A percentile compares a stretch with the other conserved stretches of the same genome.
Evolutionary conservation across 164 flowering plant genomes (phyloP).

Genomic region (Berberis vulgaris): DNA sequence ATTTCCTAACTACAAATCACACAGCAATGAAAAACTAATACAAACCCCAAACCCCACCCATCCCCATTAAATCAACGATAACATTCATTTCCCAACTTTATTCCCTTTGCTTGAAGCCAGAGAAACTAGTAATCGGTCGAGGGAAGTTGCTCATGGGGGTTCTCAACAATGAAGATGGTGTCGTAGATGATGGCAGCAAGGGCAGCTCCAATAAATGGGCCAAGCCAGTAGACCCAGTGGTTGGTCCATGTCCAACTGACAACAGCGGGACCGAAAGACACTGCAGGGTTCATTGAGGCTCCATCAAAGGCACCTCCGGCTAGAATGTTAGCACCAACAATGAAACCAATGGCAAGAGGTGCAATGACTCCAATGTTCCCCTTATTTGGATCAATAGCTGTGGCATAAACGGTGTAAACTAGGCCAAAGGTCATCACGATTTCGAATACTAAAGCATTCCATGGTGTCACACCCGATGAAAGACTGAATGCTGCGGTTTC

Average conservation of each 20-base stretch:
- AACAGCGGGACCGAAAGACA: conserved; percentile 37
- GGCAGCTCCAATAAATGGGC: conserved; percentile 31
- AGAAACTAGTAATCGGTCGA: conserved; percentile 20
- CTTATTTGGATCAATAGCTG: conserved; percentile 34
- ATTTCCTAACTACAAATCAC: neutral
- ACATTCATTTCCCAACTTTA: neutral
- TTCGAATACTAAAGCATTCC: conserved; percentile 34
- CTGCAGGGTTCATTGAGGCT: conserved; percentile 46
- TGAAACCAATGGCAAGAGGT: conserved; percentile 40
- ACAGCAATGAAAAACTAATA: neutral
- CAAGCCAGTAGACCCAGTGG: conserved; percentile 46
- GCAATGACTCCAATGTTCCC: conserved; percentile 31
- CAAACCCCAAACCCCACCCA: neutral
- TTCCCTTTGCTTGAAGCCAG: neutral
- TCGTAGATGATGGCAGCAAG: conserved; percentile 31
- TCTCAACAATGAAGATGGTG: conserved; percentile 20
- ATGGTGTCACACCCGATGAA: conserved; percentile 18
- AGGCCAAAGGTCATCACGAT: conserved; percentile 44
- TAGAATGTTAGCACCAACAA: conserved; percentile 41
- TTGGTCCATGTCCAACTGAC: conserved; percentile 37
- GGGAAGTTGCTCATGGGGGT: conserved; percentile 32
- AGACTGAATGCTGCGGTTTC: conserved; percentile 24
- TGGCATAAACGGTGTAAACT: conserved; percentile 40
- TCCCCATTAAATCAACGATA: neutral
- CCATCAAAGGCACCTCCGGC: conserved; percentile 46